Evolutionary conservation across 345 rosid genomes (phyloP), one percentile per base, ranked within the genome.

Genomic region (Lumnitzera littorea): DNA sequence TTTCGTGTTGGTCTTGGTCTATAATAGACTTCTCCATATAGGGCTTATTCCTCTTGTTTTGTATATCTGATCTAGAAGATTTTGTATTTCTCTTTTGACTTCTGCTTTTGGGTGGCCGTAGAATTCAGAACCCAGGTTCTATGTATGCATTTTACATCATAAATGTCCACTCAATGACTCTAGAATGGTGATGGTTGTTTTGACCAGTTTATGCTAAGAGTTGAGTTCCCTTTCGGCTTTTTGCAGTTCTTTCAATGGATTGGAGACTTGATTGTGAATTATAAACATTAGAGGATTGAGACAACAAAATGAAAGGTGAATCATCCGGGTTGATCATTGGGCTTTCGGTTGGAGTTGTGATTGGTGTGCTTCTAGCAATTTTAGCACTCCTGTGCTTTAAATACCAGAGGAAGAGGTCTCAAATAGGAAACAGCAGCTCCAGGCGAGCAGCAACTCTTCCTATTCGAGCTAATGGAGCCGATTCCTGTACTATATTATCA

Each of bases 351-450:
- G 99, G 99, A 46, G 78, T 95, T 67, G 99, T 91, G 76, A 88
- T 95, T 17, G 99, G 99, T 48, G 85, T 91, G 68, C 56, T 80
- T 57, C 70, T 91, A 72, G 98, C 98, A 65, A 65, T 86, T 59
- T 69, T 78, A 20, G 79, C 79, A 13, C 70, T 91, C 46, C 70
- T 83, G 11, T 80, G 96, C 63, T 23, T 78, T 57, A 77, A 82
- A 68, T 88, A 80, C 70, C 91, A 86, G 24, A 81, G 95, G 66
- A 91, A 85, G 72, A 65, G 78, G 49, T 79, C 98, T 24, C 99
- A 88, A 86, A 88, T 91, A 67, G 94, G 88, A 48, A 95, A 71
- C 66, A 91, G 89, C 71, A 88, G 95, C 46, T 95, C 99, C 11
- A 77, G 89, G 68, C 75, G 97, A 73, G 86, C 92, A 16, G 88